Conservation (phyloP, 176 grass and related monocot genomes). For the Avena atlantica region DNA sequence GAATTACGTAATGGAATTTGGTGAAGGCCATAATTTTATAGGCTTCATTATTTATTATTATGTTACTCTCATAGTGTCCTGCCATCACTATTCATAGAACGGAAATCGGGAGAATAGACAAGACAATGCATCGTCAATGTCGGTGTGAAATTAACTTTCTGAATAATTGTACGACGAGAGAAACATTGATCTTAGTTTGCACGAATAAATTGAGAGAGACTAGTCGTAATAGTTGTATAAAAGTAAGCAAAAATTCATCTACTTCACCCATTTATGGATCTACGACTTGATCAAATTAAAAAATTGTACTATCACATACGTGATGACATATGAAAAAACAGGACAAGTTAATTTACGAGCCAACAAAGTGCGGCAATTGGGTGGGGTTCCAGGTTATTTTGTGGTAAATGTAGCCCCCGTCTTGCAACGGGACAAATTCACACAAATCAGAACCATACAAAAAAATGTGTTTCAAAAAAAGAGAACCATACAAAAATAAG, state of each 20-base stretch:
- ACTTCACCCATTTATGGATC: neutral
- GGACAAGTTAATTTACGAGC: neutral
- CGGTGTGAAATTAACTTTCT: conserved; percentile 18
- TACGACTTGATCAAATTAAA: neutral
- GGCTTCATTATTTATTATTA: neutral
- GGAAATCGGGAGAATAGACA: neutral
- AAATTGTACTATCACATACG: neutral
- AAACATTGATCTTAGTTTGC: neutral
- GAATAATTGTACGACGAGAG: neutral
- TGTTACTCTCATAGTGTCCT: neutral
- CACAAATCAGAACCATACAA: neutral
- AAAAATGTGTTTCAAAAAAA: no score
- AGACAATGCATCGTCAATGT: neutral
- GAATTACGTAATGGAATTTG: neutral
- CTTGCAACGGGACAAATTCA: neutral
- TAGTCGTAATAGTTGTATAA: neutral
- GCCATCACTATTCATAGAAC: conserved; percentile 6
- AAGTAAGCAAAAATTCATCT: neutral
- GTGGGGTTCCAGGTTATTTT: neutral
- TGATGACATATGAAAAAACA: neutral
- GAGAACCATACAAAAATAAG: no score
- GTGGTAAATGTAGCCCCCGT: neutral
- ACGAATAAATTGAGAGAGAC: conserved; percentile 25
- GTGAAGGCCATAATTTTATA: neutral
- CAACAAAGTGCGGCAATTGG: neutral